Evolutionary conservation across 768 basidiomycete genomes (phyloP), one percentile per base, ranked within the genome.

Genomic region (Floccularia luteovirens): DNA sequence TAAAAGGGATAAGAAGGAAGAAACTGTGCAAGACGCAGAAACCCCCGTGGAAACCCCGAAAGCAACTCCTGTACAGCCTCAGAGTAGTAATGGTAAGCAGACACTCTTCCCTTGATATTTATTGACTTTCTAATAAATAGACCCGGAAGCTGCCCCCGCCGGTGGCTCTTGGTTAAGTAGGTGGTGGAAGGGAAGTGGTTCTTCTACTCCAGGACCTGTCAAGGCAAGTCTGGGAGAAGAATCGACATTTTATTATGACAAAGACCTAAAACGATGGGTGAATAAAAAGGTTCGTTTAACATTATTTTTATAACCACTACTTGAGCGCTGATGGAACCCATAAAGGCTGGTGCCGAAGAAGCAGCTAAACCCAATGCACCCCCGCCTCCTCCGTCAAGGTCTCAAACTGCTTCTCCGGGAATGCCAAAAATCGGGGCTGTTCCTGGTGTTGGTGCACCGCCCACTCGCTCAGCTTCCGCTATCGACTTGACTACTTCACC

Each of bases 251-350:
- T 85, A 90, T 53, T 99, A 88, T 56, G 96, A 99, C 55, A 82
- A 86, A 51, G 91, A 96, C n/a, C 72, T 83, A 44, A 92, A 93
- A 58, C 77, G 85, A 46, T 99, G 96, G 96, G 82, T 99, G 20
- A 92, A 96, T 58, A 93, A 86, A 62, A 91, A 85, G 66, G 91
- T 90, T 44, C 57, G 62, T 46, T 4, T 6, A 20, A 11, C 12
- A 24, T 21, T 16, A 7, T 20, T 6, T 17, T 5, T 32, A 19
- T n/a, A 13, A 17, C 14, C 27, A 12, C 32, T n/a, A 10, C 12
- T 25, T 5, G 32, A 24, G 24, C 16, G n/a, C 22, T 30, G 14
- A 41, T 20, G 13, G 12, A 34, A 21, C 22, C 5, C 40, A 12
- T 36, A n/a, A 49, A 90, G 87, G 74, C 62, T 44, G 77, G 75